Evolutionary conservation across 2,329 filamentous ascomycete species (phyloP), one percentile per base, ranked within the genome.

Genomic region (Venturia oleaginea): DNA sequence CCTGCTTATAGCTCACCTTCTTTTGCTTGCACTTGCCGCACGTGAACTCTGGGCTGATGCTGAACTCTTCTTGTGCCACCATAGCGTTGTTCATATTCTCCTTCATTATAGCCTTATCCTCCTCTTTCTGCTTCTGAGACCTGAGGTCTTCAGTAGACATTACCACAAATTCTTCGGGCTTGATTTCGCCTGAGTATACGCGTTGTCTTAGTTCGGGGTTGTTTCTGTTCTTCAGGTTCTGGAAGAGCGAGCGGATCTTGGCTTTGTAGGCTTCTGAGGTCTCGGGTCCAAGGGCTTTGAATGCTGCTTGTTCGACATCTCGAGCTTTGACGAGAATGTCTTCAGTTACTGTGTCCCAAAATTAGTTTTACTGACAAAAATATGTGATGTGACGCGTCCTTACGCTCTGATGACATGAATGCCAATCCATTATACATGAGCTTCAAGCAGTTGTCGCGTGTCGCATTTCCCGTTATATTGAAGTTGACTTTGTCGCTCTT

Each of bases 41-140:
- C 77, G 91, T 88, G 72, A 97, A 83, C 65, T 88, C 90, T 74
- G 89, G 88, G 74, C 88, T 92, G 78, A 97, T 91, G 73, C 89
- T 92, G 83, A 92, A 94, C 78, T 96, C 89, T 22, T 86, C 89
- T 81, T 92, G 89, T 65, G 93, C 90, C 13, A 96, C 92, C 86
- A 97, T 95, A 1, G 94, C 91, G 77, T 93, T 91, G 80, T 92
- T 92, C 90, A 97, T 92, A 77, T 99, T 99, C 78, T 97, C 91
- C 77, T 90, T 86, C 74, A 92, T 83, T 61, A 96, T 83, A 75
- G 86, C 86, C 69, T 84, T 80, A 69, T 97, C 92, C 72, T 88
- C 84, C 70, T 85, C 86, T 67, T 87, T 86, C 76, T 90, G 89
- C 76, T 94, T 87, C 61, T 87, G 88, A 59, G 90, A 94, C 80